A percentile compares a stretch with the other conserved stretches of the same genome.
Conservation (phyloP, 768 basidiomycete species). For the Tubosaeta sp. region DNA sequence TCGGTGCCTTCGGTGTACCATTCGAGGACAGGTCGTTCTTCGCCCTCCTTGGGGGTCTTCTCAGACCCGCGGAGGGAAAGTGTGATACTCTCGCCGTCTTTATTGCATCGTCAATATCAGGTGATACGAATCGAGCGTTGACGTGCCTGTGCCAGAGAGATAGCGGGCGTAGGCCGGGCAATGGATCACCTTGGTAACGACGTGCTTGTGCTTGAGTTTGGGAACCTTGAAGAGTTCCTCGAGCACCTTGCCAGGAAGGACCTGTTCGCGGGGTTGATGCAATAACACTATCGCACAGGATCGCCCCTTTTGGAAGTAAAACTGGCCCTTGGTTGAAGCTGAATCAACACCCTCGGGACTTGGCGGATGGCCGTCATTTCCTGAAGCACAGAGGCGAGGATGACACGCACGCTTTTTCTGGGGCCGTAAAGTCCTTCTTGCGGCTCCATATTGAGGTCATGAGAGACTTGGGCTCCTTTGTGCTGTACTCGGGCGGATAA, state of each 20-base stretch:
- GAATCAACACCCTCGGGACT: constrained; percentile 16
- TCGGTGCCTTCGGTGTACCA: constrained; percentile 7
- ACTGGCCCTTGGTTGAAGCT: constrained; percentile 26
- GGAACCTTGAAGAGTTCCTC: constrained; percentile 18
- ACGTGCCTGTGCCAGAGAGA: constrained; percentile 10
- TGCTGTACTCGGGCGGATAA: constrained; percentile 10
- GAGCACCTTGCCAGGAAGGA: constrained; percentile 12
- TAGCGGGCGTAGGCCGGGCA: constrained; percentile 25
- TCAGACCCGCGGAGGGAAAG: constrained; percentile 6
- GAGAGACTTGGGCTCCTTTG: constrained; percentile 1
- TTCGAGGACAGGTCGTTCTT: neutral
- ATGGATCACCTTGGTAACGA: constrained; percentile 21
- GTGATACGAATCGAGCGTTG: too few species aligned
- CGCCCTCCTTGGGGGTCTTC: neutral
- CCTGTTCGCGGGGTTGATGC: constrained; percentile 13
- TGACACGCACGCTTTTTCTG: constrained; percentile 7
- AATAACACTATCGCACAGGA: constrained; percentile 25
- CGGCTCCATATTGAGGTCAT: constrained; percentile 6
- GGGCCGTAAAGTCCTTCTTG: constrained; percentile 11
- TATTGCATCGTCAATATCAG: neutral
- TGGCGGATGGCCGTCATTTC: neutral
- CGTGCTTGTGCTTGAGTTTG: constrained; percentile 17
- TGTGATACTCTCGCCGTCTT: constrained; percentile 9
- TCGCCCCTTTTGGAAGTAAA: constrained; percentile 16
- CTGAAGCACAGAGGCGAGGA: neutral